These are phyloP conservation scores for Salix exigua DNA, from an alignment of 345 rosid genomes.

Conservation along the genomic window DNA sequence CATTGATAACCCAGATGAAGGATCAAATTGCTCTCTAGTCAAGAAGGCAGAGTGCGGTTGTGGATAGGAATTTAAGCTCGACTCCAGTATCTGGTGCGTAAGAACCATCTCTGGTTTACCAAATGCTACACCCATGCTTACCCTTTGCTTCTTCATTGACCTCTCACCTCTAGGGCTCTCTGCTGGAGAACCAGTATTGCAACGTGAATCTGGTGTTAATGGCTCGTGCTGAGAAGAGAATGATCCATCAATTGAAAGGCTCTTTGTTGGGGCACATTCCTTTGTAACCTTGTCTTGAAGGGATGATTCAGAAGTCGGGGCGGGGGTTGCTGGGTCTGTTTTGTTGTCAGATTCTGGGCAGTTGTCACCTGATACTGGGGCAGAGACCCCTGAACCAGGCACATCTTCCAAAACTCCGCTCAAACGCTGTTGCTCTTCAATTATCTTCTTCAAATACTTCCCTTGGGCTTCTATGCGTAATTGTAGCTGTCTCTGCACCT, in stretches of 20 bases:
- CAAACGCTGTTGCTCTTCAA: constrained; percentile 92
- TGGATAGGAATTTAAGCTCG: constrained; percentile 64
- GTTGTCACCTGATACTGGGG: constrained; percentile 41
- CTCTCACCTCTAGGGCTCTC: constrained; percentile 62
- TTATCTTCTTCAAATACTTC: constrained; percentile 94
- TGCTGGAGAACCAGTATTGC: constrained; percentile 51
- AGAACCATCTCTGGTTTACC: constrained; percentile 49
- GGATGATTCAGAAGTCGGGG: constrained; percentile 76
- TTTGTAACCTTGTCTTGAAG: constrained; percentile 61
- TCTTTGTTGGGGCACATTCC: constrained; percentile 58
- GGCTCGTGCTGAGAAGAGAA: constrained; percentile 82
- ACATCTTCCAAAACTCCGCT: constrained; percentile 65
- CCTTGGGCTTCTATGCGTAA: constrained; percentile 97
- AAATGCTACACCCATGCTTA: constrained; percentile 35
- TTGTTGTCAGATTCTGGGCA: constrained; percentile 59
- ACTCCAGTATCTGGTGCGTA: constrained; percentile 67
- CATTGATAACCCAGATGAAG: constrained; percentile 42
- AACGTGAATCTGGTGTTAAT: constrained; percentile 79
- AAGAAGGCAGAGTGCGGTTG: constrained; percentile 43
- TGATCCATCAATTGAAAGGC: constrained; percentile 79
- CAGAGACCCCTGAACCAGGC: constrained; percentile 38
- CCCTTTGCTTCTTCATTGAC: constrained; percentile 63
- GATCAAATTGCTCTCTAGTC: constrained; percentile 47
- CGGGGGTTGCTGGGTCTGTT: constrained; percentile 86
- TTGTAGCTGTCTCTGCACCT: constrained; percentile 99